Base-by-base conservation (phyloP, 305 asterid species). In the Salvia sclarea region DNA sequence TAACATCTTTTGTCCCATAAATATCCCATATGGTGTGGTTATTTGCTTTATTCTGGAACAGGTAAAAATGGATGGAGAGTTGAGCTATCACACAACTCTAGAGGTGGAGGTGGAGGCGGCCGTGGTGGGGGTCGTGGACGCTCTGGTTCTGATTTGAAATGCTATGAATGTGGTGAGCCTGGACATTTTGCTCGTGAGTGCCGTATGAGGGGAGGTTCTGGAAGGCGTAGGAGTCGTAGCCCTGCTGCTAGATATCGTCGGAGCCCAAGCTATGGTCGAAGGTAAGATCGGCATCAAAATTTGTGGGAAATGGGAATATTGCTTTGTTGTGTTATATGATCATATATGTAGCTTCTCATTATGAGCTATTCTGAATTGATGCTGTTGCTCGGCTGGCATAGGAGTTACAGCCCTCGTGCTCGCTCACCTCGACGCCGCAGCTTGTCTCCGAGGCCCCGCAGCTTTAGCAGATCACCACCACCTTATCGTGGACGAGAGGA, bases 151-250 rank as follows among this genome's bases (percentile, higher is more conserved):
- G 98, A 91, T 79, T 76, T 87, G 48, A 94, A 94, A 79, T 94
- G 98, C 77, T 94, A 94, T 45, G 97, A 94, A 75, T 91, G 98
- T 76, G 98, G 98, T 6, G 98, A 94, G 85, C 82, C 96, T 76
- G 98, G 97, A 61, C 98, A 93, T 82, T 93, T 93, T 84, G 98
- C 97, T 45, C 97, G 97, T 68, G 97, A 93, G 79, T 93, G 98
- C 79, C 75, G 92, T 41, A 48, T 52, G 55, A 80, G 88, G 13
- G 98, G 87, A 57, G 92, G 90, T 63, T 70, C 86, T 4, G 96
- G 89, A 55, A 93, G 93, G 75, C 97, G 92, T 43, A 89, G 97
- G 70, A 93, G 98, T 80, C 96, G 97, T 54, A 93, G 90, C 67
- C 97, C 97, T 22, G 85, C 92, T 43, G 85, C 95, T 57, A 85